A percentile compares a stretch with the other conserved stretches of the same genome.
phyloP scores from a whole-genome alignment of 2,329 filamentous ascomycete genomes.

The Sporothrix luriei region DNA sequence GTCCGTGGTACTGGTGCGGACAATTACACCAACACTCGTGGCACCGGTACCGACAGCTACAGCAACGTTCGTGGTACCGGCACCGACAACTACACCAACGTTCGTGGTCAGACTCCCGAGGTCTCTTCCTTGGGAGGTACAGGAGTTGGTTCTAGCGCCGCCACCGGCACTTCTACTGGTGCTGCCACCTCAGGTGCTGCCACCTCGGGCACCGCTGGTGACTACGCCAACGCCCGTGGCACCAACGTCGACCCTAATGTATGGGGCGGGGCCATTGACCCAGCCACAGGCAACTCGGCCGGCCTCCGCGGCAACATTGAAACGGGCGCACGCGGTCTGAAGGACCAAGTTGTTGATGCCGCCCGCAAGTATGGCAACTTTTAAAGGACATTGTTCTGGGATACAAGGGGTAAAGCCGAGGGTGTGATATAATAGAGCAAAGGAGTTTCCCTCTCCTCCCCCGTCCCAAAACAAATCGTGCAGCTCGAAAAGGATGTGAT shows the following conservation, averaged over 20 bases:
- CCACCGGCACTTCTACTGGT: background rate
- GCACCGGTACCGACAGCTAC: background rate
- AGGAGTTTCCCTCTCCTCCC: background rate
- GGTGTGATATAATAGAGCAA: background rate
- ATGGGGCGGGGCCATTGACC: constrained; percentile 18
- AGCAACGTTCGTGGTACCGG: background rate
- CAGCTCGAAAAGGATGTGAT: constrained; percentile 4
- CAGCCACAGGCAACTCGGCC: constrained; percentile 9
- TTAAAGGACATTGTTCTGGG: background rate
- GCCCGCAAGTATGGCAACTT: constrained; percentile 26
- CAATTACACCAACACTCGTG: background rate
- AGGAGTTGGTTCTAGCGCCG: background rate
- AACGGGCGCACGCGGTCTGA: background rate
- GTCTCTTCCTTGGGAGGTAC: background rate
- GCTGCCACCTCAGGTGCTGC: background rate
- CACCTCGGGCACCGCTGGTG: background rate
- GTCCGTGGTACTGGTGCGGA: background rate
- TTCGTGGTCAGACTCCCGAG: background rate
- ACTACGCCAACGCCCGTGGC: background rate
- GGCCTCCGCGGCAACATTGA: constrained; percentile 3
- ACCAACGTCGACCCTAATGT: constrained; percentile 9
- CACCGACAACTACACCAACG: background rate
- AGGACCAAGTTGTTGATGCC: background rate
- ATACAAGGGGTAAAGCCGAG: background rate
- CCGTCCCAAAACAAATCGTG: background rate